A percentile compares a stretch with the other conserved stretches of the same genome.
Evolutionary conservation across 2,329 filamentous ascomycete genomes (phyloP).

Genomic region (Clarireedia homoeocarpa): DNA sequence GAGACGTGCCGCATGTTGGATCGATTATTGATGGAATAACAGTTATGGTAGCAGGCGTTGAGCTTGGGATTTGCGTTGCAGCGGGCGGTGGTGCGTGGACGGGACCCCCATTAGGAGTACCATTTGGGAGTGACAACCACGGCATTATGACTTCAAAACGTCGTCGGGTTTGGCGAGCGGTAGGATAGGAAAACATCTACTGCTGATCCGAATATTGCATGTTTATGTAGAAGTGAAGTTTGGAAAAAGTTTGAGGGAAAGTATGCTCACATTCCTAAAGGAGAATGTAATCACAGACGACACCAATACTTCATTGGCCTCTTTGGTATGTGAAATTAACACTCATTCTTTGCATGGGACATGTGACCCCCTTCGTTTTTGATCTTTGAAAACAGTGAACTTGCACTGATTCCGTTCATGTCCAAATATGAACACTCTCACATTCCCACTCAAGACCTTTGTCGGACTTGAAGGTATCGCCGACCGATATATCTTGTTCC

Average conservation of each 20-base stretch:
- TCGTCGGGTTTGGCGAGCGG: background rate
- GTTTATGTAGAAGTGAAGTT: background rate
- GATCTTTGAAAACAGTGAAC: too few species aligned
- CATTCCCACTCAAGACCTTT: slow-evolving; percentile 12
- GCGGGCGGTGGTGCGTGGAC: background rate
- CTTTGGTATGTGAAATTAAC: background rate
- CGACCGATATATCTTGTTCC: background rate
- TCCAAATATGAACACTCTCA: slow-evolving; percentile 4
- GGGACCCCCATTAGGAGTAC: background rate
- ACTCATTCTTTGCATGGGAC: background rate
- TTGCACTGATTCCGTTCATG: background rate
- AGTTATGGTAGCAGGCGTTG: background rate
- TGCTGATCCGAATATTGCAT: background rate
- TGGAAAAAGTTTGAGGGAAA: background rate
- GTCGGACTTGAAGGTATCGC: slow-evolving; percentile 2
- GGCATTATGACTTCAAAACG: slow-evolving; percentile 6
- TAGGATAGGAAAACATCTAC: background rate
- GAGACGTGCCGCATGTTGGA: slow-evolving; percentile 14
- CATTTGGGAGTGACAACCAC: slow-evolving; percentile 7
- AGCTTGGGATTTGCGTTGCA: background rate
- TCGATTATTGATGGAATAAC: slow-evolving; percentile 17
- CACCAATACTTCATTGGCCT: background rate
- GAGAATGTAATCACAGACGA: slow-evolving; percentile 7
- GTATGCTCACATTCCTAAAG: slow-evolving; percentile 3
- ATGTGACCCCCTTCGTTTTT: too few species aligned